These are phyloP conservation scores for Carnegiea gigantea DNA, from an alignment of 179 eudicot species.

Conservation along the genomic window DNA sequence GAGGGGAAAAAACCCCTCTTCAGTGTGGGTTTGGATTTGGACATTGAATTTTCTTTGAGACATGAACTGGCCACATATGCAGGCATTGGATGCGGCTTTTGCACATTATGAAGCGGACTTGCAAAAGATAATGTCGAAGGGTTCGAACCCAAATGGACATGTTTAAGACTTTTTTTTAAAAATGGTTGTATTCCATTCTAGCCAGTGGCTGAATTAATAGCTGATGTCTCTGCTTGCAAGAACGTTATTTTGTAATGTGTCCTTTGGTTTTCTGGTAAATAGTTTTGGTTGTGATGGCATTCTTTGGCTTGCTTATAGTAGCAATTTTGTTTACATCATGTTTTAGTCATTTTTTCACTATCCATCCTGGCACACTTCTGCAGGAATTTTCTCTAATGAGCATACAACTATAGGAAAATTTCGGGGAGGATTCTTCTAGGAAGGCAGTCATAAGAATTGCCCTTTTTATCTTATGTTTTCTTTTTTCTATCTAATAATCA, in stretches of 20 bases:
- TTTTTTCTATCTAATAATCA: too few species aligned
- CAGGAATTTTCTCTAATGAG: too few species aligned
- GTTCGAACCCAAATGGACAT: slow-evolving; percentile 54
- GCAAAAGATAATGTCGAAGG: slow-evolving; percentile 62
- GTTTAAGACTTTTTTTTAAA: slow-evolving; percentile 16
- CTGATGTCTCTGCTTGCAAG: too few species aligned
- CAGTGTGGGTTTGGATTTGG: background rate
- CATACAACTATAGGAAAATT: too few species aligned
- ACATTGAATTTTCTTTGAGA: background rate
- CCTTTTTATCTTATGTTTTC: too few species aligned
- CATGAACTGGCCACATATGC: slow-evolving; percentile 25
- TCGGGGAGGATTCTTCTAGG: too few species aligned
- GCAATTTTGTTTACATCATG: background rate
- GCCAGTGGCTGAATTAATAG: background rate
- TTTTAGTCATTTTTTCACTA: too few species aligned
- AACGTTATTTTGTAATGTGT: too few species aligned
- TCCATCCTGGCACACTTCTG: too few species aligned
- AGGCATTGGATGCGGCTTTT: slow-evolving; percentile 93
- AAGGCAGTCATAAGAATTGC: too few species aligned
- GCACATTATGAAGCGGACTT: slow-evolving; percentile 76
- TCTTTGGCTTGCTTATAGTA: background rate
- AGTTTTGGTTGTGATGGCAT: background rate
- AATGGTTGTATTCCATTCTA: background rate
- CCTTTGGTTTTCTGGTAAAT: background rate
- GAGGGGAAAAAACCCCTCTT: too few species aligned